Base-by-base conservation (phyloP, 352 stramenopile species). In the Phytophthora constricta region DNA sequence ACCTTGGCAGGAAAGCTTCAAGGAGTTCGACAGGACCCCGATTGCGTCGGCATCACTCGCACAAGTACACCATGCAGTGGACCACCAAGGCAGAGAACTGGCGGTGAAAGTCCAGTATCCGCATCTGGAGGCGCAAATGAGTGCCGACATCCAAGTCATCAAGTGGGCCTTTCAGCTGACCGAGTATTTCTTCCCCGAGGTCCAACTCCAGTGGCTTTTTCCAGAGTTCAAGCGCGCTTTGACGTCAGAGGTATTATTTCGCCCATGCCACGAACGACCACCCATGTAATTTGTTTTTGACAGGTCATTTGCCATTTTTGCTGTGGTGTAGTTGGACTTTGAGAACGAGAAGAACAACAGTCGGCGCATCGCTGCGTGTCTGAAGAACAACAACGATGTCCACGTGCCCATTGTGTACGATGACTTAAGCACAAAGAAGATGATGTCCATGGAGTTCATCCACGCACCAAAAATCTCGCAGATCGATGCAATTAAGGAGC, bases 401-500 rank as follows among this genome's bases (percentile, higher is more conserved):
- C 88, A 81, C 34, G 89, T 99, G 11, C 97, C 96, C 0, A 68
- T 86, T 13, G 85, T 95, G 23, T 92, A 90, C 70, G 87, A 93
- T 55, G 74, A 97, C 10, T 77, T 95, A 34, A 98, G 94, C 37
- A 87, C 88, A n/a, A 76, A 84, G 47, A 73, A 91, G 37, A 86
- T 99, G 46, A 81, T 99, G 17, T 98, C 91, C 13, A 99, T 99
- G 97, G 89, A 97, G 70, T 99, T 98, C 72, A 98, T 99, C 65
- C 75, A 93, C 55, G 97, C 96, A 4, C 95, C 97, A 34, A 96
- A 97, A 69, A 94, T 98, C 52, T 98, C 93, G 33, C 79, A 99
- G 62, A 50, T 93, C 26, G 76, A 94, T 31, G 78, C 76, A 16
- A 96, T 99, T 27, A 53, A 82, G 46, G 78, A 77, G 5, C 71